Evolutionary conservation across 441 rosid genomes (phyloP).

Genomic region (Erysimum cheiri): DNA sequence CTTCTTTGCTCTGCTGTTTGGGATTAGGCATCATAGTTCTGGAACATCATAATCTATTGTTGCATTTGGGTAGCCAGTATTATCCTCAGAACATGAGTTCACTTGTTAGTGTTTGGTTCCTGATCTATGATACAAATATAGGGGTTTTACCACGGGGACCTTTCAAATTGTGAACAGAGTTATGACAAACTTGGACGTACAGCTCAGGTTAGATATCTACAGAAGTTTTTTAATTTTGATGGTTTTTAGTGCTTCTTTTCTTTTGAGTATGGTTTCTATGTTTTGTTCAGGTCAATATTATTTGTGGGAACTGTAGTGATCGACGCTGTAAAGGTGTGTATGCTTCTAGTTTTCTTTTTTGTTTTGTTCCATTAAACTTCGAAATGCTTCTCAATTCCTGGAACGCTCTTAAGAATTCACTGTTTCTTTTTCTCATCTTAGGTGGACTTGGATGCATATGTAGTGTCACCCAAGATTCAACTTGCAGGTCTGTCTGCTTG

Average conservation of each 20-base stretch:
- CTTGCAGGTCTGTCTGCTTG: slow-evolving; percentile 70
- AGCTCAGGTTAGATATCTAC: slow-evolving; percentile 65
- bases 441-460: slow-evolving; percentile 92
- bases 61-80: slow-evolving; percentile 4
- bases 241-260: slow-evolving; percentile 2
- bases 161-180: slow-evolving; percentile 73
- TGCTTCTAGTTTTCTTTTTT: slow-evolving; percentile 28
- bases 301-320: slow-evolving; percentile 82
- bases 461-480: slow-evolving; percentile 73
- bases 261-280: slow-evolving; percentile 18
- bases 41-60: not conserved
- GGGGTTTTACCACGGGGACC: slow-evolving; percentile 86
- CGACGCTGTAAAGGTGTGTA: slow-evolving; percentile 79
- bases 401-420: not conserved
- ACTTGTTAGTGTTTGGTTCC: slow-evolving; percentile 11
- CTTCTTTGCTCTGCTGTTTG: slow-evolving; percentile 30
- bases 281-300: slow-evolving; percentile 70
- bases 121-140: slow-evolving; percentile 44
- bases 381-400: not conserved
- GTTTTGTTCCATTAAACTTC: not conserved
- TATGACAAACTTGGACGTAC: slow-evolving; percentile 94
- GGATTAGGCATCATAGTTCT: slow-evolving; percentile 23
- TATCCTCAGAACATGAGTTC: slow-evolving; percentile 7
- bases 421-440: slow-evolving; percentile 42
- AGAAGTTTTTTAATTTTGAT: not conserved